A percentile compares a stretch with the other conserved stretches of the same genome.
Evolutionary conservation across 345 rosid species (phyloP).

Genomic region (Pseudoturritis turrita): DNA sequence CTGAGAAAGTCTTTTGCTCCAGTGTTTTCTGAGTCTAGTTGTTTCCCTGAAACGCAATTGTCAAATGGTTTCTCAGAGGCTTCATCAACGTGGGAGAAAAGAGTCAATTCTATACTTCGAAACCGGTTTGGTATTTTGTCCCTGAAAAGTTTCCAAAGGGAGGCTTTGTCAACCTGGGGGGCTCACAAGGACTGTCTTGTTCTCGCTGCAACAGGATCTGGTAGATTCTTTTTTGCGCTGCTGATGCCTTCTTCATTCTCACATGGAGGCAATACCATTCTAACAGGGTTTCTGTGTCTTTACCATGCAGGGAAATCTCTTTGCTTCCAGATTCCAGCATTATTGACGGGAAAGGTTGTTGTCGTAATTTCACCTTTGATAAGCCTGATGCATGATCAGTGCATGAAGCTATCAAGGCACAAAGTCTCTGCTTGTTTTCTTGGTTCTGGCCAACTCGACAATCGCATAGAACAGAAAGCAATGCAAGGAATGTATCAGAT

Average conservation of each 20-base stretch:
- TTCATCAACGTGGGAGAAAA: conserved; percentile 56
- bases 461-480: conserved; percentile 73
- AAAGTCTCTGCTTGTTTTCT: conserved; percentile 89
- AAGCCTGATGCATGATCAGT: conserved; percentile 94
- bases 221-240: conserved; percentile 25
- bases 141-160: conserved; percentile 69
- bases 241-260: background rate
- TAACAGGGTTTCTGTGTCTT: background rate
- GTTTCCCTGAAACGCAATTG: conserved; percentile 3
- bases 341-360: conserved; percentile 73
- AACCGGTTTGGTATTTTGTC: conserved; percentile 59
- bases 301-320: conserved; percentile 69
- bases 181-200: conserved; percentile 76
- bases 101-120: conserved; percentile 40
- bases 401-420: conserved; percentile 71
- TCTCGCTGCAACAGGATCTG: conserved; percentile 93
- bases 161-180: conserved; percentile 72
- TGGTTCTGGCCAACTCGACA: conserved; percentile 93
- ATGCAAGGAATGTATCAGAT: conserved; percentile 75
- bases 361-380: conserved; percentile 90
- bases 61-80: conserved; percentile 27
- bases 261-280: background rate
- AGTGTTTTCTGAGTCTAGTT: conserved; percentile 1
- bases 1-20: background rate
- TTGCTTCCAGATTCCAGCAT: conserved; percentile 90